Conservation (phyloP, 2,329 filamentous ascomycete genomes). For the Macrophomina phaseolina region DNA sequence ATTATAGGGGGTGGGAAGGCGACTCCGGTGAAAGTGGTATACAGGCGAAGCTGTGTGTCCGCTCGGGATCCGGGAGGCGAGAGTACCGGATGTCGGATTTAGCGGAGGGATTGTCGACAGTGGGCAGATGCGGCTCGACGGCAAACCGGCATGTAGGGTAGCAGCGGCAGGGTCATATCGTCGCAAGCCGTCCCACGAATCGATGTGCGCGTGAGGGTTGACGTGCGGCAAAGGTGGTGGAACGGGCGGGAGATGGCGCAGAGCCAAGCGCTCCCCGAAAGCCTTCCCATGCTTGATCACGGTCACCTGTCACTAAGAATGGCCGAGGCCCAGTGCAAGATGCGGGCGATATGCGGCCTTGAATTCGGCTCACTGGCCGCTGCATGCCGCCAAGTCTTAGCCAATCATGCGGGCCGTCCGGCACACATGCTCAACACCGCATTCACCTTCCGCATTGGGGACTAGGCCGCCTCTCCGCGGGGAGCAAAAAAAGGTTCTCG, state of each 20-base stretch:
- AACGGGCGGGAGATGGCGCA: background rate
- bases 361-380: background rate
- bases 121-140: background rate
- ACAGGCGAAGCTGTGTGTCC: no score
- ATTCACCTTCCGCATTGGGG: conserved; percentile 6
- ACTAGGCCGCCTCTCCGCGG: background rate
- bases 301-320: background rate
- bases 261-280: background rate
- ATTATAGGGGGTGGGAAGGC: no score
- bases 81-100: no score
- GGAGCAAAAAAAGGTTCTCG: background rate
- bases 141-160: background rate
- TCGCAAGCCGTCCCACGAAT: background rate
- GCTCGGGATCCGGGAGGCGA: no score
- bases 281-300: background rate
- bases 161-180: background rate
- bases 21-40: no score
- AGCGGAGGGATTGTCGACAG: no score
- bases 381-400: background rate
- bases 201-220: background rate
- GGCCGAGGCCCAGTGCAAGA: background rate
- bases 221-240: background rate
- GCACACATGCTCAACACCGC: conserved; percentile 7
- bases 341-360: background rate
- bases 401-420: conserved; percentile 1